phyloP scores from a whole-genome alignment of 495 filamentous ascomycete genomes.

The Podospora appendiculata region DNA sequence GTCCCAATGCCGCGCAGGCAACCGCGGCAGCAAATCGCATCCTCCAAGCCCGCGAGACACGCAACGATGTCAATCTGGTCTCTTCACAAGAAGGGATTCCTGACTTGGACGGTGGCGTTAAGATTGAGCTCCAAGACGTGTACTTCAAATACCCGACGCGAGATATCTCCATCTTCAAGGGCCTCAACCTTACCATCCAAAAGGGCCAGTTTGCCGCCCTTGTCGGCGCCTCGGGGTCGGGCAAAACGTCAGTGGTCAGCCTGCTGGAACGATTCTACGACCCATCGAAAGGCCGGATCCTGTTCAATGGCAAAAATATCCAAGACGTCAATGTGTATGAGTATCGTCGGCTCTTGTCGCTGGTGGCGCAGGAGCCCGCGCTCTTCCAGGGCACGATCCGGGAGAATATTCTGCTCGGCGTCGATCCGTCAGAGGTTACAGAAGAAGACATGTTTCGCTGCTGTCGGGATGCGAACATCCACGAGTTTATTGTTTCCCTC shows the following conservation, averaged over 20 bases:
- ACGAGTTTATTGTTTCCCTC: constrained; percentile 53
- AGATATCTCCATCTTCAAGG: constrained; percentile 41
- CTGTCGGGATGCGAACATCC: constrained; percentile 52
- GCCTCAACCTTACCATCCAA: constrained; percentile 49
- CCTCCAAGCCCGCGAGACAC: constrained; percentile 30
- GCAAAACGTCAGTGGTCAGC: constrained; percentile 62
- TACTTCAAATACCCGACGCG: constrained; percentile 54
- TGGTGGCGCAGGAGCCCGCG: constrained; percentile 58
- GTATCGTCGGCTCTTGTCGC: constrained; percentile 48
- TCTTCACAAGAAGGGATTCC: constrained; percentile 17
- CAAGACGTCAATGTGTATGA: constrained; percentile 30
- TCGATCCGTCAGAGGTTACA: constrained; percentile 27
- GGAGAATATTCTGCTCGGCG: constrained; percentile 51
- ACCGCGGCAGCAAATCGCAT: constrained; percentile 38
- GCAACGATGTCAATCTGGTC: constrained; percentile 11
- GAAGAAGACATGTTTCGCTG: constrained; percentile 48
- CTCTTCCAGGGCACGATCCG: constrained; percentile 49
- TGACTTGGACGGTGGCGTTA: constrained; percentile 36
- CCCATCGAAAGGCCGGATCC: constrained; percentile 42
- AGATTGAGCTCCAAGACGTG: constrained; percentile 49
- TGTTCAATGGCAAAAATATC: constrained; percentile 44
- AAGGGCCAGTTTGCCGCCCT: constrained; percentile 61
- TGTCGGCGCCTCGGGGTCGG: constrained; percentile 64
- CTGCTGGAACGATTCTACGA: constrained; percentile 61
- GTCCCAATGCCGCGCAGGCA: constrained; percentile 42